Conservation (phyloP, 108 stramenopile genomes). For the Pseudonitzschia delicatissima region DNA sequence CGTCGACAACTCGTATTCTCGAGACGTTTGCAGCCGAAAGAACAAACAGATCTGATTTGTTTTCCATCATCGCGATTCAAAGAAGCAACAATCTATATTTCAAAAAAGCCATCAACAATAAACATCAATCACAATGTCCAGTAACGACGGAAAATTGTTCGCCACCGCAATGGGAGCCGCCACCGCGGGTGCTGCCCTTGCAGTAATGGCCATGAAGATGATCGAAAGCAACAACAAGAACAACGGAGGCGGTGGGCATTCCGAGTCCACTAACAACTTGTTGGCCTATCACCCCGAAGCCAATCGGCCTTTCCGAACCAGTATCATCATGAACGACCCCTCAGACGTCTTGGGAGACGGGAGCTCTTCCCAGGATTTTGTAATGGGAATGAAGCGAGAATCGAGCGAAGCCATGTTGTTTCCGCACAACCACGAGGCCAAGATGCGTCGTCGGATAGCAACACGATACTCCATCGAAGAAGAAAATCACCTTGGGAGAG, state of each 20-base stretch:
- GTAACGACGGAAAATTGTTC: constrained; percentile 32
- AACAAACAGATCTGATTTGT: no score
- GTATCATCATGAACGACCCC: constrained; percentile 34
- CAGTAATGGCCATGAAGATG: constrained; percentile 45
- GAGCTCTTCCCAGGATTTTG: neutral
- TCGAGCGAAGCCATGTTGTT: constrained; percentile 43
- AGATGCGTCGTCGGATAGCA: constrained; percentile 82
- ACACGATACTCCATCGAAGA: constrained; percentile 82
- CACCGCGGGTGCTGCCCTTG: constrained; percentile 48
- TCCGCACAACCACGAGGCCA: constrained; percentile 87
- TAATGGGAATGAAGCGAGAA: constrained; percentile 14
- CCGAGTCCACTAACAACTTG: neutral
- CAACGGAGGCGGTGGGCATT: neutral
- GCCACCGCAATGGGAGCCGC: constrained; percentile 58
- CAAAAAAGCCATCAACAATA: no score
- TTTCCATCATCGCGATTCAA: no score
- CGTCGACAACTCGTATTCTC: no score
- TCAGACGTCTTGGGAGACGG: neutral
- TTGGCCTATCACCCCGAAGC: neutral
- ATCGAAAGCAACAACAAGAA: constrained; percentile 17
- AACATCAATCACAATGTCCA: neutral
- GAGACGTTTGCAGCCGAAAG: no score
- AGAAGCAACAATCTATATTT: no score
- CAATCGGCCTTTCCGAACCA: neutral
- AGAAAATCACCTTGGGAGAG: constrained; percentile 72